Base-by-base conservation (phyloP, 164 flowering plant genomes). In the Amborella trichopoda region DNA sequence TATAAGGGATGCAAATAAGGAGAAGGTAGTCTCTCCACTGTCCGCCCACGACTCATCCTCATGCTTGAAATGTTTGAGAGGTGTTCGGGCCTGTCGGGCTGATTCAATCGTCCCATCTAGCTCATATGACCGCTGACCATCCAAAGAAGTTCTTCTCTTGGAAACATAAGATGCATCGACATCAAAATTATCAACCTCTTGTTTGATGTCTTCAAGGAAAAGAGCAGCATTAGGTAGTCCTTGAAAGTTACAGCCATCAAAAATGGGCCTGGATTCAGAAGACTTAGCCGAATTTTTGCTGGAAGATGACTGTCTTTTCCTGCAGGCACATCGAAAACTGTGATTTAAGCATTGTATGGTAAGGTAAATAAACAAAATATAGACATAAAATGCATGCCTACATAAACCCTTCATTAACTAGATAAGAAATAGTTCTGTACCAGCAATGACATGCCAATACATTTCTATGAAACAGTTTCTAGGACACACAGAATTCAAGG, bases 151-250 rank as follows among this genome's bases (percentile, higher is more conserved):
- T 53, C 81, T 70, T 59, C 80, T 62, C 56, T 63, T 80, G 40
- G 61, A 64, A 46, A 60, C 70, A 30, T 69, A 73, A 2, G 32
- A 41, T 30, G 63, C 63, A 56, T 68, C 74, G 28, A 38, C 42
- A 28, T 74, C 87, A 59, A 59, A 46, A 40, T 62, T 60, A 27
- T 76, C 81, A 47, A 50, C 79, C 71, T 91, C 99, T 50, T 70
- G 79, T 53, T 87, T 87, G 41, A 91, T 73, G 49, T 81, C 83
- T 59, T 91, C 99, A 32, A 91, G 77, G 47, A 80, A 63, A 37
- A 91, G 77, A 14, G 94, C 93, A 46, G 88, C 74, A 70, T 91
- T 91, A 11, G 75, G 76, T 21, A 76, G 66, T 28, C 80, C 76
- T 39, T 63, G 76, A 36, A 69, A 57, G 34, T 44, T 70, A 24